A percentile compares a stretch with the other conserved stretches of the same genome.
Conservation (phyloP, 352 stramenopile genomes). For the Globisporangium ultimum region DNA sequence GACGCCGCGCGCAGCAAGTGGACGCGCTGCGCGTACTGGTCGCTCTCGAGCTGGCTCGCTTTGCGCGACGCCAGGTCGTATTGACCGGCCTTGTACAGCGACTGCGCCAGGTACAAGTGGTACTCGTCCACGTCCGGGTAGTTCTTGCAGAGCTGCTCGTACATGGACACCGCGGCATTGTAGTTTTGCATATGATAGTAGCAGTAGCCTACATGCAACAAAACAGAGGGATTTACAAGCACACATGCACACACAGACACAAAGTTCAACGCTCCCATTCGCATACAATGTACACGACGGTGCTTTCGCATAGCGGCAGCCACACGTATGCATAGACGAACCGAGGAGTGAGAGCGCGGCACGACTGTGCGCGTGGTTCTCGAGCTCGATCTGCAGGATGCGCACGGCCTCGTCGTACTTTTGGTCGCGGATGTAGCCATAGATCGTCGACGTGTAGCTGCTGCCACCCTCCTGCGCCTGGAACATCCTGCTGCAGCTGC, state of each 20-base stretch:
- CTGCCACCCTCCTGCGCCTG: conserved; percentile 61
- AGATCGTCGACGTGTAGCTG: conserved; percentile 94
- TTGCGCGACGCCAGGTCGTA: conserved; percentile 79
- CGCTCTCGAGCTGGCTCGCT: conserved; percentile 77
- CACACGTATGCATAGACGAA: conserved; percentile 1
- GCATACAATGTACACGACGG: too few species aligned
- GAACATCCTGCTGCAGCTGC: conserved; percentile 36
- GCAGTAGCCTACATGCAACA: conserved; percentile 77
- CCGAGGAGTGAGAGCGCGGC: conserved; percentile 92
- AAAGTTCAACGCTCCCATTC: too few species aligned
- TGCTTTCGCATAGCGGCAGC: too few species aligned
- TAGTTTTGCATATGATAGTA: conserved; percentile 97
- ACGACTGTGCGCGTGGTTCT: conserved; percentile 92
- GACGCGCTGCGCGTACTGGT: conserved; percentile 86
- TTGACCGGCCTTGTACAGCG: conserved; percentile 90
- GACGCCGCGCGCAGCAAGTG: conserved; percentile 84
- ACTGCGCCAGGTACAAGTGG: conserved; percentile 94
- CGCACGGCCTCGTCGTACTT: conserved; percentile 93
- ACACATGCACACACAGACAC: background rate
- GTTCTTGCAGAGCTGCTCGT: conserved; percentile 92
- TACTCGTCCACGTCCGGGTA: conserved; percentile 96
- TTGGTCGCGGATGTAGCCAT: conserved; percentile 92
- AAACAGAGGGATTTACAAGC: background rate
- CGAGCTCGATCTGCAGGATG: conserved; percentile 90
- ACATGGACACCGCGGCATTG: conserved; percentile 87